These are phyloP conservation scores for Citeromyces siamensis DNA, from an alignment of 1,139 yeast genomes.

Conservation along the genomic window DNA sequence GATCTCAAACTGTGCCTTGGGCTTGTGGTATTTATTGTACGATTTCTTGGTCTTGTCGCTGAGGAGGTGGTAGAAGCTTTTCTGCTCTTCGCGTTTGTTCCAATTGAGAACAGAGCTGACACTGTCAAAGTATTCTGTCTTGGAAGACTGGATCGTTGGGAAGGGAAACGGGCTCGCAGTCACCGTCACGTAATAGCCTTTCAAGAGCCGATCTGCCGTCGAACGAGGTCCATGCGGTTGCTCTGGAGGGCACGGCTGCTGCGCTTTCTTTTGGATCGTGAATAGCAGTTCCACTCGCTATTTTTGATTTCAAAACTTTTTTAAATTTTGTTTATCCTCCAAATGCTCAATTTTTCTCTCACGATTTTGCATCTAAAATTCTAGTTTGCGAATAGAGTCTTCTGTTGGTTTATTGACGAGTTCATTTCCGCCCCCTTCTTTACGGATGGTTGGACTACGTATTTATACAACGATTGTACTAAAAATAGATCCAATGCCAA, in stretches of 20 bases:
- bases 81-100: constrained; percentile 77
- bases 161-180: constrained; percentile 75
- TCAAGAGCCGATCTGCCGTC: constrained; percentile 68
- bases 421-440: no score
- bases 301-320: no score
- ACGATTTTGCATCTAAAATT: no score
- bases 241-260: constrained; percentile 49
- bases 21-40: constrained; percentile 16
- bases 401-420: no score
- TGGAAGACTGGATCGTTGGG: constrained; percentile 69
- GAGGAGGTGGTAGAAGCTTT: constrained; percentile 48
- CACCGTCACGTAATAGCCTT: constrained; percentile 69
- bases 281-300: no score
- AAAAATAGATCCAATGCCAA: no score
- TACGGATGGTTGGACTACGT: no score
- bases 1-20: constrained; percentile 4
- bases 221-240: constrained; percentile 86
- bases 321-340: no score
- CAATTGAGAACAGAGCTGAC: constrained; percentile 77
- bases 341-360: no score
- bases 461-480: no score
- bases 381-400: no score
- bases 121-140: constrained; percentile 72
- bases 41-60: constrained; percentile 32
- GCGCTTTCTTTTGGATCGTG: no score